Evolutionary conservation across 345 rosid species (phyloP).

Genomic region (Salix koriyanagi): DNA sequence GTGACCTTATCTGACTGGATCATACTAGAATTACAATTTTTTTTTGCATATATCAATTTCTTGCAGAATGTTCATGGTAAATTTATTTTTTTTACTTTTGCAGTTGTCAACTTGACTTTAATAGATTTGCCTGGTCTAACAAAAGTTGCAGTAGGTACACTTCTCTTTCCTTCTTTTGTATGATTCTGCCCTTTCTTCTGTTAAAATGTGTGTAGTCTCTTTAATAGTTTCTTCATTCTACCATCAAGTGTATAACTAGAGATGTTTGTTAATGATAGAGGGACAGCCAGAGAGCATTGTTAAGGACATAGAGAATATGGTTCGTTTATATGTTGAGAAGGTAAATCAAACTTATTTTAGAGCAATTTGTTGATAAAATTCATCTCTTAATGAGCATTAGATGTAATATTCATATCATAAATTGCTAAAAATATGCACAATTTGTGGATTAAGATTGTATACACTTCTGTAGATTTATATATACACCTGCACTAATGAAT

Average conservation of each 20-base stretch:
- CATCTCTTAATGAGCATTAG: no score
- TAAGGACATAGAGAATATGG: slow-evolving; percentile 61
- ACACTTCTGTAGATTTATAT: no score
- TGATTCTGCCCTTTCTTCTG: background rate
- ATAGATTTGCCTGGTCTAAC: slow-evolving; percentile 71
- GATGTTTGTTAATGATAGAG: slow-evolving; percentile 35
- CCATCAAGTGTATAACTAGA: slow-evolving; percentile 5
- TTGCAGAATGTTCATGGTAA: no score
- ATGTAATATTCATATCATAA: no score
- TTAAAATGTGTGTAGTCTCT: background rate
- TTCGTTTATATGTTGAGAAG: slow-evolving; percentile 55
- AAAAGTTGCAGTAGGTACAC: slow-evolving; percentile 62
- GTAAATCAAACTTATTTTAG: slow-evolving; percentile 25
- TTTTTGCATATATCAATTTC: background rate
- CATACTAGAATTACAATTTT: background rate
- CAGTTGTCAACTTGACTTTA: slow-evolving; percentile 69
- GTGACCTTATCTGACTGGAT: background rate
- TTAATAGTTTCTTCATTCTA: background rate
- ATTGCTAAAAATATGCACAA: no score
- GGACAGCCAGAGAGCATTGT: slow-evolving; percentile 62
- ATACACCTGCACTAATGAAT: no score
- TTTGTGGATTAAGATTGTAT: no score
- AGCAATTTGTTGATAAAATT: background rate
- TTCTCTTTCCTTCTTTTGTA: background rate
- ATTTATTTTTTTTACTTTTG: background rate